These are phyloP conservation scores for Penicillium malachiteum DNA, from an alignment of 495 filamentous ascomycete genomes.

Conservation along the genomic window DNA sequence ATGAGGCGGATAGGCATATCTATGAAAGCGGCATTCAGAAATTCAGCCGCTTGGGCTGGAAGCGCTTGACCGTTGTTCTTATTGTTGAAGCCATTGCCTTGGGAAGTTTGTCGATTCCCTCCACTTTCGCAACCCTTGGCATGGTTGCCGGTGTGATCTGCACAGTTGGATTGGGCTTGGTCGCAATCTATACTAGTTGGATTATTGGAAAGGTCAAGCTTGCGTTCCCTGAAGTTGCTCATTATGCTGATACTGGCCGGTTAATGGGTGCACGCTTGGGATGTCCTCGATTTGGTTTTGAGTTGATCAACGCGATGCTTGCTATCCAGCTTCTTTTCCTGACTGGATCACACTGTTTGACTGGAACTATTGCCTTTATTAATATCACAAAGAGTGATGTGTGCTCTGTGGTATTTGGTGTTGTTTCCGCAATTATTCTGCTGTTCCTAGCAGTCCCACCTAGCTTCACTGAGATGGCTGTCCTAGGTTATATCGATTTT, in stretches of 20 bases:
- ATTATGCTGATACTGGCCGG: conserved; percentile 61
- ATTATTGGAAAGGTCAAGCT: conserved; percentile 68
- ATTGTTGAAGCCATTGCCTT: conserved; percentile 64
- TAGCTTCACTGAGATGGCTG: conserved; percentile 50
- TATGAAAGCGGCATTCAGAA: conserved; percentile 18
- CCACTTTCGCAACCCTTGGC: conserved; percentile 55
- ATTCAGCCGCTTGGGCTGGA: conserved; percentile 32
- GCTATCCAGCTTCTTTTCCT: conserved; percentile 62
- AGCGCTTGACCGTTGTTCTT: conserved; percentile 35
- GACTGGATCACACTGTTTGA: conserved; percentile 66
- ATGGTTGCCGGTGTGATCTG: conserved; percentile 56
- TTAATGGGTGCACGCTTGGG: conserved; percentile 51
- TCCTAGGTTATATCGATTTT: conserved; percentile 59
- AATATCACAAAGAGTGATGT: conserved; percentile 54
- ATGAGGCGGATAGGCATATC: conserved; percentile 19
- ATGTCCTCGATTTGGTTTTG: conserved; percentile 32
- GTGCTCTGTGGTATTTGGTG: conserved; percentile 61
- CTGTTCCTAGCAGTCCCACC: conserved; percentile 58
- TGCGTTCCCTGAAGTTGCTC: conserved; percentile 58
- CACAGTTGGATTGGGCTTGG: conserved; percentile 53
- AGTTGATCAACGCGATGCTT: conserved; percentile 57
- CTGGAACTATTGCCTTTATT: conserved; percentile 64
- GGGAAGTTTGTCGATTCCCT: conserved; percentile 56
- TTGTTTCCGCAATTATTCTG: conserved; percentile 58
- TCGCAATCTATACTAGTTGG: conserved; percentile 68